Evolutionary conservation across 257 asterid genomes (phyloP), one percentile per base, ranked within the genome.

Genomic region (Lithospermum erythrorhizon): DNA sequence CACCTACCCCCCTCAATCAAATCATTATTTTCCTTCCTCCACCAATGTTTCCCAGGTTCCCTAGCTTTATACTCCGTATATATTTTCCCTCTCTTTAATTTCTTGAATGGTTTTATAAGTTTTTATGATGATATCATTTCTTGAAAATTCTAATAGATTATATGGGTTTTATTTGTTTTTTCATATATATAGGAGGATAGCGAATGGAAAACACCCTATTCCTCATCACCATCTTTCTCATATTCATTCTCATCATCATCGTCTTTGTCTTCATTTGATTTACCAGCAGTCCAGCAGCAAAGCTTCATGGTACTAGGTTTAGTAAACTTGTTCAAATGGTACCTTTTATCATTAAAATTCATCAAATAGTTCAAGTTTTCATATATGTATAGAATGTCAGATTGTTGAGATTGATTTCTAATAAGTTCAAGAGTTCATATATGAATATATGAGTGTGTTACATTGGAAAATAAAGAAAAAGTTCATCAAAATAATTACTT

Each of bases 151-250:
- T 52, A 17, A 20, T 0, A 16, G 5, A 17, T 14, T 2, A 52
- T 52, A 20, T 52, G 55, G 32, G 37, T 56, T 22, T 56, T 4
- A 10, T 53, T 53, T 3, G 37, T 10, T 0, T 56, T 10, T 0
- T 13, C n/a, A n/a, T 55, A n/a, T 9, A 11, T 73, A 61, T 76
- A 89, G 95, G 97, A 89, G 74, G 94, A 84, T 61, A 48, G 73
- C 53, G 74, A 94, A 73, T 58, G 73, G 52, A 90, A 78, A 72
- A 64, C 94, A 30, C 68, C 82, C 20, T 78, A 78, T 70, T 73
- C 90, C 0, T 65, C 91, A 3, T 70, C 89, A 22, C 59, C 59
- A 20, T 69, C 86, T 1, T 75, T 86, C 6, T 78, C 72, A 25
- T 68, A 82, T 11, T 41, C 0, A 2, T 13, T 3, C 0, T 73